A percentile compares a stretch with the other conserved stretches of the same genome.
Evolutionary conservation across 805 yeast genomes (phyloP).

Genomic region (Kazachstania taianensis): DNA sequence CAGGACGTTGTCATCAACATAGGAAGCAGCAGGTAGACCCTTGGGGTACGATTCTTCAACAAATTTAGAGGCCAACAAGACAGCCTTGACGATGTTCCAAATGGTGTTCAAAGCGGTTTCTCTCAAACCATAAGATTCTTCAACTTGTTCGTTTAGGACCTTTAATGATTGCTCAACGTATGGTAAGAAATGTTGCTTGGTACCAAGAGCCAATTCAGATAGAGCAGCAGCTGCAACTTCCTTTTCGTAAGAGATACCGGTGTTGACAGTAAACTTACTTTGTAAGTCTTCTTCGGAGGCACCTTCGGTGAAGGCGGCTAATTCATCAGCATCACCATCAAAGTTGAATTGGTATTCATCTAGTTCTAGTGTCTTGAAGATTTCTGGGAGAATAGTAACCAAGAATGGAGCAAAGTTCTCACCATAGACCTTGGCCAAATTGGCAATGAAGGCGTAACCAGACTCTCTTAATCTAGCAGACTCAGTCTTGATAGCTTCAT

Average conservation of each 20-base stretch:
- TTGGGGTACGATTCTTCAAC: conserved; percentile 47
- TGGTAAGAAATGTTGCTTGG: conserved; percentile 68
- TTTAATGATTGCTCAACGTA: conserved; percentile 63
- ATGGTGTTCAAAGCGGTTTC: conserved; percentile 73
- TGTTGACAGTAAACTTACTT: conserved; percentile 75
- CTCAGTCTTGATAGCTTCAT: conserved; percentile 63
- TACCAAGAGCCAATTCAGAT: conserved; percentile 80
- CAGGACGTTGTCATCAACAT: conserved; percentile 48
- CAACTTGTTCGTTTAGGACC: conserved; percentile 59
- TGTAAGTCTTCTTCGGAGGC: conserved; percentile 53
- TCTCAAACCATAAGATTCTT: conserved; percentile 83
- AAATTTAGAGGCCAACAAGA: conserved; percentile 39
- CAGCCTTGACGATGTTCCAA: conserved; percentile 74
- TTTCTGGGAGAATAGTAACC: conserved; percentile 71
- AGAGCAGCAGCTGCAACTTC: conserved; percentile 90
- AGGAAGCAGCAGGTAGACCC: conserved; percentile 53
- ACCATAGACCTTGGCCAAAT: conserved; percentile 91
- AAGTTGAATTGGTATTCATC: conserved; percentile 67
- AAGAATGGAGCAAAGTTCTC: conserved; percentile 81
- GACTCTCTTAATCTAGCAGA: conserved; percentile 86
- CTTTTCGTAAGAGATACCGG: conserved; percentile 92
- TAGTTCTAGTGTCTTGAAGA: conserved; percentile 74
- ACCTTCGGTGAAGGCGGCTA: conserved; percentile 35
- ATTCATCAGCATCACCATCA: conserved; percentile 42
- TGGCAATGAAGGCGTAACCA: conserved; percentile 85